Base-by-base conservation (phyloP, 1,284 basidiomycete species). In the Veloboletus limbatus region DNA sequence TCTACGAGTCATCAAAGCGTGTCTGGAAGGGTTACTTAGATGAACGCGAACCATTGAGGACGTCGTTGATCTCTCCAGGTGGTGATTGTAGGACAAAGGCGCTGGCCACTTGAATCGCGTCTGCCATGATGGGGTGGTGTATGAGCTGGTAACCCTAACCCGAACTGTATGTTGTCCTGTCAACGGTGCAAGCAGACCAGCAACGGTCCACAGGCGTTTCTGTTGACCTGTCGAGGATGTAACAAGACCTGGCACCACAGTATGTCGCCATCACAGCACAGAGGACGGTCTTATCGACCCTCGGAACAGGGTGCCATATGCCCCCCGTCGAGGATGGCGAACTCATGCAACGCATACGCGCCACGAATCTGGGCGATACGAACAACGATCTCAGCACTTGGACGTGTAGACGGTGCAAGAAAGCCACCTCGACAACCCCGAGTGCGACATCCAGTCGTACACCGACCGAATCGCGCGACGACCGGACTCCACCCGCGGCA, bases 1-100 rank as follows among this genome's bases (percentile, higher is more conserved):
- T 95, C 94, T 92, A 66, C 35, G 47, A 30, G 40, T 41, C 21
- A 33, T 48, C 40, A 34, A 53, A 25, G 8, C 21, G 17, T n/a
- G 31, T 16, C 17, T 16, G 8, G 17, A 4, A 17, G 10, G 14
- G 11, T n/a, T 4, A 18, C 3, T 3, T 11, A 10, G 24, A 7
- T 6, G 13, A 21, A 28, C 43, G 17, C 69, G 57, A 53, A 89
- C 89, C 92, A 61, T 91, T 92, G 49, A 96, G 77, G 21, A 96
- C 92, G 70, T 96, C 93, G 65, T 95, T 96, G 58, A 96, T 93
- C 71, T 97, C 90, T 43, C 94, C 94, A 0, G 94, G 94, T 11
- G 94, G 94, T 1, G 90, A 83, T 66, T 96, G 93, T 2, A 91
- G 76, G 26, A 97, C 74, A 59, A 97, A 92, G 41, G 73, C 73